These are phyloP conservation scores for Coix lacrymajobi DNA, from an alignment of 176 grass and related monocot genomes.

Conservation along the genomic window DNA sequence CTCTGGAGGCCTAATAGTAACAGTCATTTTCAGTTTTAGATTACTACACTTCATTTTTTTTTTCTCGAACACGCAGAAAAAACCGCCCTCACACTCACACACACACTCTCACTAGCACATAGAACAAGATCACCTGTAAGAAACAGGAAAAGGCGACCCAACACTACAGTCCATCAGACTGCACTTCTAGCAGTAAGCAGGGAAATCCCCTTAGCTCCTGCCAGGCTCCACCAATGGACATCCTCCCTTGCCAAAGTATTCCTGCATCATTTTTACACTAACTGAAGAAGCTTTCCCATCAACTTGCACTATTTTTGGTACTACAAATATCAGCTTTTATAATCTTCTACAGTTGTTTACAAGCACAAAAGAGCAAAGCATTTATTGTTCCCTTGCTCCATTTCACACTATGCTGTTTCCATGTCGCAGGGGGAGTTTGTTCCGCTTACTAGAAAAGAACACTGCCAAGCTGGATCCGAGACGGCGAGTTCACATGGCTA, in stretches of 20 bases:
- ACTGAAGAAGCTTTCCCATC: not conserved
- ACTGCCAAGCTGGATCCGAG: constrained; percentile 62
- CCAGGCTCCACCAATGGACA: too few relatives aligned
- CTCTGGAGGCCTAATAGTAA: too few relatives aligned
- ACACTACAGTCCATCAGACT: too few relatives aligned
- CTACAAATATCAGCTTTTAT: not conserved
- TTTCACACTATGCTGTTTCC: not conserved
- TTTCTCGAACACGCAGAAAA: too few relatives aligned
- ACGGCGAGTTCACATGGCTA: constrained; percentile 68
- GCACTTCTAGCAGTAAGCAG: too few relatives aligned
- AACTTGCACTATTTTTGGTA: not conserved
- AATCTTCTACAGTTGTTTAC: not conserved
- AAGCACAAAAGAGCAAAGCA: not conserved
- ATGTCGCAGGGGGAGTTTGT: constrained; percentile 79
- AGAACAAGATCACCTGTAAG: too few relatives aligned
- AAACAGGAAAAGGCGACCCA: too few relatives aligned
- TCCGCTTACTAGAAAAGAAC: constrained; percentile 82
- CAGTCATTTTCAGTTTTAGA: not conserved
- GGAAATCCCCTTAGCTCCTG: too few relatives aligned
- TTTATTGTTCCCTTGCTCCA: constrained; percentile 8
- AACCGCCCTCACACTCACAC: too few relatives aligned
- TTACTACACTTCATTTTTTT: not conserved
- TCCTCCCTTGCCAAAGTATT: not conserved
- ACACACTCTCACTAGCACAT: too few relatives aligned
- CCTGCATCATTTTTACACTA: not conserved